phyloP scores from a whole-genome alignment of 106 monocot species.

The Alisma plantagoaquatica region DNA sequence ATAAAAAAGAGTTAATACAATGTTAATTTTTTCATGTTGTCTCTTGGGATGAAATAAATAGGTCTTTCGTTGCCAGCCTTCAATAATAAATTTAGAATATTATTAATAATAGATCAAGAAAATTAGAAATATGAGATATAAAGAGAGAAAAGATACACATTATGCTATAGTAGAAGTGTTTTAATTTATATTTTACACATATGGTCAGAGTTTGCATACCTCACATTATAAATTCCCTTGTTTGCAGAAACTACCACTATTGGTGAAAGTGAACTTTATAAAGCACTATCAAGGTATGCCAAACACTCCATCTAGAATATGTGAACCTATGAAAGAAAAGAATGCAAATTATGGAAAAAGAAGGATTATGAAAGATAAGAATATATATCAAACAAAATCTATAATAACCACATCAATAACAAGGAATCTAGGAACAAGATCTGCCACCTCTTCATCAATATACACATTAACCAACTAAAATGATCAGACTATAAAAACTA shows the following conservation, averaged over 20 bases:
- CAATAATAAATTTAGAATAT: too few species aligned
- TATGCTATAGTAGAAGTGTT: too few species aligned
- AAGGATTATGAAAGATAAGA: background rate
- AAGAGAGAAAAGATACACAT: too few species aligned
- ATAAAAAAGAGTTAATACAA: too few species aligned
- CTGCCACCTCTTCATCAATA: conserved; percentile 94
- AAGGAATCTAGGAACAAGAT: conserved; percentile 95
- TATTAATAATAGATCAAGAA: background rate
- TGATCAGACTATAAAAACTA: too few species aligned
- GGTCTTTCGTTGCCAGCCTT: too few species aligned
- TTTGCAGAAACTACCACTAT: conserved; percentile 97
- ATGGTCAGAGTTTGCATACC: conserved; percentile 53
- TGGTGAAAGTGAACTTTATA: conserved; percentile 89
- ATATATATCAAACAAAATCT: background rate
- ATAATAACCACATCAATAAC: conserved; percentile 83
- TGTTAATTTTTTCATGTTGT: too few species aligned
- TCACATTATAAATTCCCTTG: conserved; percentile 93
- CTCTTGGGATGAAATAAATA: too few species aligned
- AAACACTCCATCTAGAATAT: conserved; percentile 98
- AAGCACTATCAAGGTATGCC: conserved; percentile 94
- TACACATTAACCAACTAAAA: conserved; percentile 88
- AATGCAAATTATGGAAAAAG: too few species aligned
- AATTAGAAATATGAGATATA: too few species aligned
- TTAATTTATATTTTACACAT: too few species aligned
- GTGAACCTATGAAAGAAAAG: conserved; percentile 61